These are phyloP conservation scores for Camelina neglecta DNA, from an alignment of 345 rosid genomes.

Conservation along the genomic window DNA sequence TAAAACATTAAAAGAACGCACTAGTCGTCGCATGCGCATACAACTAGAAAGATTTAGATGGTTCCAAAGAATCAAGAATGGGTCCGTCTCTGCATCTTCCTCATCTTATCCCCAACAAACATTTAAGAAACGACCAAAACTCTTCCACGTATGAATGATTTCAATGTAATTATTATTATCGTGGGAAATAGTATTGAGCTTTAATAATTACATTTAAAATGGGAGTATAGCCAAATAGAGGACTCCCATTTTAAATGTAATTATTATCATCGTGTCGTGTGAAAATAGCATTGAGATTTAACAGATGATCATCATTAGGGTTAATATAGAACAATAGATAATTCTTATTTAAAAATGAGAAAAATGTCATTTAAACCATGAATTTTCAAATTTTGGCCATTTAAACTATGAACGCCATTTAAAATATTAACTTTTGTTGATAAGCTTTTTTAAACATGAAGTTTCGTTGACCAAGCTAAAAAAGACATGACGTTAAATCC, in stretches of 20 bases:
- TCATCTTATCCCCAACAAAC: neutral
- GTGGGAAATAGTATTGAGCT: neutral
- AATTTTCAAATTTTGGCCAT: no score
- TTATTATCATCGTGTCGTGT: no score
- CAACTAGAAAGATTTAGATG: conserved; percentile 33
- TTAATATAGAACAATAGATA: no score
- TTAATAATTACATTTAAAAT: neutral
- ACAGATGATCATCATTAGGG: neutral
- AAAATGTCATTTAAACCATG: no score
- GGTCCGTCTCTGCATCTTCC: conserved; percentile 26
- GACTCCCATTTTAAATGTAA: no score
- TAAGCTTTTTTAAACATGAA: no score
- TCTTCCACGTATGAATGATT: neutral
- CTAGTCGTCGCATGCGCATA: conserved; percentile 31
- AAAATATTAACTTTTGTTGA: no score
- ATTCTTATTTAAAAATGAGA: no score
- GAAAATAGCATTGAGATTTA: neutral
- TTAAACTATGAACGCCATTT: no score
- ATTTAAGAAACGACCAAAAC: neutral
- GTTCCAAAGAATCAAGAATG: conserved; percentile 34
- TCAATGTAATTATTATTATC: neutral
- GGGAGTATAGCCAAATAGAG: no score
- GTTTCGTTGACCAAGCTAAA: no score
- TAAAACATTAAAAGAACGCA: conserved; percentile 34
- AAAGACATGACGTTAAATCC: no score